Conservation (phyloP, 1,284 basidiomycete species). For the Ustilago crameri region DNA sequence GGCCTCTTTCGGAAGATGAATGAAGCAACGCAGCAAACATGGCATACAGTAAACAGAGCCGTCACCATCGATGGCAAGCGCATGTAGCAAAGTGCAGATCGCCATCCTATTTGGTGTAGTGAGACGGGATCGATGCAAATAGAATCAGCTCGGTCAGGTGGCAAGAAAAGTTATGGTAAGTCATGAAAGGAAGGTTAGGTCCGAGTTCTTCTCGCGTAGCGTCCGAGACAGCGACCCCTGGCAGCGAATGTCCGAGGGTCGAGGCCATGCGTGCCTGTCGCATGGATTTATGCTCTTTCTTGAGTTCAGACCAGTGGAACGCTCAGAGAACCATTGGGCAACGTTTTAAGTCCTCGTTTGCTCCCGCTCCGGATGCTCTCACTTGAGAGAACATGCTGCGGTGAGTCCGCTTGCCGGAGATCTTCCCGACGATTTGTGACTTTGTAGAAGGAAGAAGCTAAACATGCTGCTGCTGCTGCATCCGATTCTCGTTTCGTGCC, state of each 20-base stretch:
- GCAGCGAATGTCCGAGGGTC: slow-evolving; percentile 5
- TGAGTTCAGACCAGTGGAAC: too few relatives aligned
- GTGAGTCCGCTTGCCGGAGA: background rate
- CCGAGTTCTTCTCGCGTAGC: background rate
- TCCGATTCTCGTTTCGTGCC: slow-evolving; percentile 7
- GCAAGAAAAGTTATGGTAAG: background rate
- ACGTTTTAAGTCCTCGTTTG: too few relatives aligned
- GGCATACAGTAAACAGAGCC: too few relatives aligned
- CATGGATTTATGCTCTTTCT: background rate
- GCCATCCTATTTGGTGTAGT: too few relatives aligned
- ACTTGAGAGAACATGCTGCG: too few relatives aligned
- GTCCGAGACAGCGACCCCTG: slow-evolving; percentile 7
- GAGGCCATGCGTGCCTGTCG: background rate
- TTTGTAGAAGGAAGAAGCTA: background rate
- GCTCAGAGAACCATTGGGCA: too few relatives aligned
- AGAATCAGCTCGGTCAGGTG: background rate
- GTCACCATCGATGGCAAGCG: too few relatives aligned
- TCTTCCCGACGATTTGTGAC: background rate
- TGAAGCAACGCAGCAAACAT: too few relatives aligned
- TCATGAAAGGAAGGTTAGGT: background rate
- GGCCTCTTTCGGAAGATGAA: too few relatives aligned
- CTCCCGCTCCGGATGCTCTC: too few relatives aligned
- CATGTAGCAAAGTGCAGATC: too few relatives aligned
- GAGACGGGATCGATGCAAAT: background rate
- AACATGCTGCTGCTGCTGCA: slow-evolving; percentile 8